Base-by-base conservation (phyloP, 768 basidiomycete species). In the Mycena filopes region DNA sequence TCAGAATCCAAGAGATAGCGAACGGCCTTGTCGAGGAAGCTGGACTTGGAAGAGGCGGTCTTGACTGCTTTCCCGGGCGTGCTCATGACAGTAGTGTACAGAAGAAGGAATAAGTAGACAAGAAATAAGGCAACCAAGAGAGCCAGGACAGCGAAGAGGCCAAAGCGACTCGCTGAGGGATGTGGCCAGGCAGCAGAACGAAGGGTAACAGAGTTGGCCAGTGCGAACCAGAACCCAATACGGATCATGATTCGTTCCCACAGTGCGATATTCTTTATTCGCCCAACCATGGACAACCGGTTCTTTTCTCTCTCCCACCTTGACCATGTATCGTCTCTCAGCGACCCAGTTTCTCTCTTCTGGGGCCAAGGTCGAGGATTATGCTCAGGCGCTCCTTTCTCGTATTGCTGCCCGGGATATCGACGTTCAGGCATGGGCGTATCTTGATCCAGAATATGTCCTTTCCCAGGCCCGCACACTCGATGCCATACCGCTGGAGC, bases 381-480 rank as follows among this genome's bases (percentile, higher is more conserved):
- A 63, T 25, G 62, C 47, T 1, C 41, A 26, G 12, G 36, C 57
- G 29, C 56, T 68, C 21, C 41, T 68, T 23, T 51, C 42, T 25
- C 62, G 41, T 33, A 63, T 68, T 23, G 61, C 61, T 40, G 41
- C 48, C 25, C 56, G 66, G 10, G 66, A 63, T 42, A 38, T 60
- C 41, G 56, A 60, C 13, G 66, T 68, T 9, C 46, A 59, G 48
- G 66, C 62, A 13, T 68, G 66, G 66, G 62, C 61, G 15, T 60
- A 65, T 33, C 58, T 70, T 21, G 57, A 65, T 41, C 60, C 50
- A 3, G 38, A 68, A 51, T 46, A 57, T 33, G 55, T 68, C 9
- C 66, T 70, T 53, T 42, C 63, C 33, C 50, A 70, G 47, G 70
- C 70, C 23, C 66, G 63, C 42, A 3, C 47, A 20, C 63, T 70